Percentiles rank a stretch among this genome's conserved stretches.
phyloP scores from a whole-genome alignment of 2,329 filamentous ascomycete genomes.

The Aspergillus fumigatus region DNA sequence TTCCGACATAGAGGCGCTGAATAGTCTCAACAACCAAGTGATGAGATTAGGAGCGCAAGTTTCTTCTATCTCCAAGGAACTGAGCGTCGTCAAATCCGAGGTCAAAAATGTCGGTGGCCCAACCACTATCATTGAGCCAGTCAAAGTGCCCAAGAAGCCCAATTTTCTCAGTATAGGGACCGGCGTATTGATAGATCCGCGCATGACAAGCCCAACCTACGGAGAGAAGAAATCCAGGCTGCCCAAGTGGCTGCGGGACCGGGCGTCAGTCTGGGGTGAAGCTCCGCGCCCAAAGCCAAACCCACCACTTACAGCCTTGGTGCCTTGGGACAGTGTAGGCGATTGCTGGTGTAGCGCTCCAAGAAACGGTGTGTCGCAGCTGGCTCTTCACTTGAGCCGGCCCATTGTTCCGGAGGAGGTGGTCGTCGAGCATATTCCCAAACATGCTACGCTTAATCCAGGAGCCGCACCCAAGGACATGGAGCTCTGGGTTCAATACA shows the following conservation, averaged over 20 bases:
- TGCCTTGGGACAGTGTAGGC: constrained; percentile 69
- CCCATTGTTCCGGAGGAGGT: constrained; percentile 63
- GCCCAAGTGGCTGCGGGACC: background rate
- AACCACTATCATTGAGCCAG: constrained; percentile 15
- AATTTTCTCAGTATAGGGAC: constrained; percentile 69
- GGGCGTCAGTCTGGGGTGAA: background rate
- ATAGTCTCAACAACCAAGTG: constrained; percentile 23
- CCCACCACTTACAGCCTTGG: constrained; percentile 55
- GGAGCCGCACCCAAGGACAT: constrained; percentile 60
- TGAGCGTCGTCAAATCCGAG: constrained; percentile 23
- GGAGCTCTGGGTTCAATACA: constrained; percentile 63
- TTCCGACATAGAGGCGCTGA: constrained; percentile 21
- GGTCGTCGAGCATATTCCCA: constrained; percentile 67
- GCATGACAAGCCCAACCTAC: constrained; percentile 56
- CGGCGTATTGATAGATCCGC: constrained; percentile 61
- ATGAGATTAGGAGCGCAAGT: constrained; percentile 26
- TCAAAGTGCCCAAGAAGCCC: constrained; percentile 42
- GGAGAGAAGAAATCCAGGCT: constrained; percentile 7
- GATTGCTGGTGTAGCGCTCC: constrained; percentile 78
- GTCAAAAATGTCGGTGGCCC: constrained; percentile 16
- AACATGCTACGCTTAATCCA: constrained; percentile 57
- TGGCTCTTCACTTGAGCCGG: constrained; percentile 35
- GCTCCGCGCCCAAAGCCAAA: background rate
- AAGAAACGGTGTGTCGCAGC: constrained; percentile 41
- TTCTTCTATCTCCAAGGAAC: constrained; percentile 27